These are phyloP conservation scores for Salvia sclarea DNA, from an alignment of 305 asterid genomes.

Conservation along the genomic window DNA sequence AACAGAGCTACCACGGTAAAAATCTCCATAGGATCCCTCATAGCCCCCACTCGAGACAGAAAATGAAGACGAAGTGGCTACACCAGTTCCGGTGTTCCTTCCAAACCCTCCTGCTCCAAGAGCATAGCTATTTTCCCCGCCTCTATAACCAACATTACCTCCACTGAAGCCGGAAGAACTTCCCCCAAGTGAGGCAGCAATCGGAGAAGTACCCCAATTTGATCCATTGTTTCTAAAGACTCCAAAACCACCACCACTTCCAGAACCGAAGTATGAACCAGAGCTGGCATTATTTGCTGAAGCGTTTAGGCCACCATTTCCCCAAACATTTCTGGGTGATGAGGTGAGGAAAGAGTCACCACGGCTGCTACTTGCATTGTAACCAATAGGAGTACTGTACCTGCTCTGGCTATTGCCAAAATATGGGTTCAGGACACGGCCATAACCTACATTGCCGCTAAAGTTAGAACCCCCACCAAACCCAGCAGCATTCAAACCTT, in stretches of 20 bases:
- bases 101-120: conserved; percentile 76
- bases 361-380: conserved; percentile 43
- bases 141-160: conserved; percentile 59
- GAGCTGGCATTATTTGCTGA: conserved; percentile 57
- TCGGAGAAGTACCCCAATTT: conserved; percentile 66
- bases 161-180: conserved; percentile 52
- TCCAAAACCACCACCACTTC: conserved; percentile 73
- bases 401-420: conserved; percentile 47
- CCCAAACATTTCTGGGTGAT: conserved; percentile 64
- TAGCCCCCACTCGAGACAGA: conserved; percentile 57
- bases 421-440: conserved; percentile 55
- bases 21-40: conserved; percentile 72
- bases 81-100: conserved; percentile 54
- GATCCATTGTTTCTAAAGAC: conserved; percentile 67
- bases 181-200: conserved; percentile 55
- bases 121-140: conserved; percentile 64
- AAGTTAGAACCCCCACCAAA: conserved; percentile 50
- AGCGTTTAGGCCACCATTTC: conserved; percentile 56
- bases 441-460: conserved; percentile 52
- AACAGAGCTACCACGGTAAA: conserved; percentile 64
- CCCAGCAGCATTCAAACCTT: conserved; percentile 44
- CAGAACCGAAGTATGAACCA: conserved; percentile 69
- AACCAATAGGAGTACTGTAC: conserved; percentile 61
- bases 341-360: conserved; percentile 55
- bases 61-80: conserved; percentile 54